Evolutionary conservation across 139 green algal species (phyloP), one percentile per base, ranked within the genome.

Genomic region (Closterium sp.): DNA sequence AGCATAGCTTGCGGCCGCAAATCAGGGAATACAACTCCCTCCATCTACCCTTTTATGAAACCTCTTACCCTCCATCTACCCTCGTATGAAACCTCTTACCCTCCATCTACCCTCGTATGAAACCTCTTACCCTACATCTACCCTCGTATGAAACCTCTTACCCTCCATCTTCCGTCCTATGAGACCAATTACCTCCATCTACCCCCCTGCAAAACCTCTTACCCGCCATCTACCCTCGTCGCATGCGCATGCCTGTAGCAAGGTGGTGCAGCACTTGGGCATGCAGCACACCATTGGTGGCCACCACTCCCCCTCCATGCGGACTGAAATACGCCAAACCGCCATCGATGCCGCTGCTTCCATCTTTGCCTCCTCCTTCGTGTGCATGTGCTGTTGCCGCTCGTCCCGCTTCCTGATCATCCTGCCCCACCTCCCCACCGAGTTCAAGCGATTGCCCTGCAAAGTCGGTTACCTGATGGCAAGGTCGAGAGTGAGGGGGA

Each of bases 221-320:
- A 42, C 34, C 6, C 17, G 19, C 50, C 50, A 22, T 79, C 19
- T 79, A 79, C 62, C 62, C 62, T 2, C 62, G 62, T 24, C 62
- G 2, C 62, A 79, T 79, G 62, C 62, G 62, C 13, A 79, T 13
- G 62, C 62, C 62, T 79, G 27, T 27, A 27, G 62, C 17, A 0
- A 79, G 62, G 19, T 79, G 62, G 62, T 79, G 62, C 13, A 79
- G 62, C 62, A 92, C 86, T 92, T 79, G 86, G 86, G 86, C 38
- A 91, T 94, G 92, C 91, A 91, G 62, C 29, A 29, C 32, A n/a
- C 92, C 92, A 88, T 94, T 94, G 2, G 88, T 87, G n/a, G 92
- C 92, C 10, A 94, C 86, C 29, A 94, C 92, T 10, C 92, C 92
- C 21, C 88, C 89, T 42, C 92, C 92, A 27, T 84, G 70, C 11